Evolutionary conservation across 1,139 yeast genomes (phyloP).

Genomic region (Meyerozyma athensensis): DNA sequence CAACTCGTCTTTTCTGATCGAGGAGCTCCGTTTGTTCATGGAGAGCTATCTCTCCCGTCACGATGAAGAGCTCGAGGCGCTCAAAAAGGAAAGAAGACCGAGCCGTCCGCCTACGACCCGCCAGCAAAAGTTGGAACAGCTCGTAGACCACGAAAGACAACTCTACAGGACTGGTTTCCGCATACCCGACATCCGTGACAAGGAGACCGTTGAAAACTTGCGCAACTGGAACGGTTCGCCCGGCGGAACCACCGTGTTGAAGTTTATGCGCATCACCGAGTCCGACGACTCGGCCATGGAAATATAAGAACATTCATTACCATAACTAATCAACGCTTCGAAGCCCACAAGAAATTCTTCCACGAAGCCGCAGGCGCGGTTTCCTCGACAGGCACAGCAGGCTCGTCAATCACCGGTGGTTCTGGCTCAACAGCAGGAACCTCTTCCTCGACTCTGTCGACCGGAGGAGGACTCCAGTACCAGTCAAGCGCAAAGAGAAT

Average conservation of each 20-base stretch:
- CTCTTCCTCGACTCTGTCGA: neutral
- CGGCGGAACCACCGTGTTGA: constrained; percentile 72
- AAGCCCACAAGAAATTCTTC: constrained; percentile 1
- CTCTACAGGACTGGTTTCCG: constrained; percentile 67
- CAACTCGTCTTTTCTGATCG: constrained; percentile 38
- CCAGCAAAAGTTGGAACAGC: constrained; percentile 63
- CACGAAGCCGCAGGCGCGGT: neutral
- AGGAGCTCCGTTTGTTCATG: constrained; percentile 58
- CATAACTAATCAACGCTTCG: neutral
- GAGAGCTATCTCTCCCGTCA: constrained; percentile 63
- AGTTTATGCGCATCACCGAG: constrained; percentile 34
- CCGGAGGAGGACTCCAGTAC: neutral
- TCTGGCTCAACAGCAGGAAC: neutral
- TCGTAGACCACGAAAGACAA: constrained; percentile 53
- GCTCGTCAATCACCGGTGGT: neutral
- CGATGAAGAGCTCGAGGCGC: constrained; percentile 62
- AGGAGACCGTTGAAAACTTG: constrained; percentile 52
- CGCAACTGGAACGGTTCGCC: constrained; percentile 76
- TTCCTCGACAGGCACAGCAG: too few species aligned
- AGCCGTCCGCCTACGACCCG: constrained; percentile 80
- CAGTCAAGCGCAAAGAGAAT: constrained; percentile 26
- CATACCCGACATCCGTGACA: constrained; percentile 68
- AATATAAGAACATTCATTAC: too few species aligned
- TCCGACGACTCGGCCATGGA: neutral
- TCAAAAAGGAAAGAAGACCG: constrained; percentile 62